These are phyloP conservation scores for Colletotrichum chlorophyti DNA, from an alignment of 2,329 filamentous ascomycete species.

Conservation along the genomic window DNA sequence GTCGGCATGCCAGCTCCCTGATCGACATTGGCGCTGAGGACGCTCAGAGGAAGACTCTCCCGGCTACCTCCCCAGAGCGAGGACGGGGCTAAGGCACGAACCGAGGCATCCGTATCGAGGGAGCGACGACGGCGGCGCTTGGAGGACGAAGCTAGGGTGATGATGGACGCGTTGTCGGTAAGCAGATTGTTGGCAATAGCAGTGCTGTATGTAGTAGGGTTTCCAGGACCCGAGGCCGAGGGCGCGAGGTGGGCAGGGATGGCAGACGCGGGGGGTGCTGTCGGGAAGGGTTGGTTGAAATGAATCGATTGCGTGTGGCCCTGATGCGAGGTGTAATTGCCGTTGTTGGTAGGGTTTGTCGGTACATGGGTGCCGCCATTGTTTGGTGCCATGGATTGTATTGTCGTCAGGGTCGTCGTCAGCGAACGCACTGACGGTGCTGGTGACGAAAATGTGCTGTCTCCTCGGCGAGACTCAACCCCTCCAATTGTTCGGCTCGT, in stretches of 20 bases:
- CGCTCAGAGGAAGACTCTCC: constrained; percentile 79
- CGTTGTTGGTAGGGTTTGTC: constrained; percentile 41
- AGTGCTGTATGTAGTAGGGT: constrained; percentile 76
- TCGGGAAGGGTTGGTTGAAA: constrained; percentile 71
- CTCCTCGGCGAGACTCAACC: constrained; percentile 70
- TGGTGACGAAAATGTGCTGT: constrained; percentile 82
- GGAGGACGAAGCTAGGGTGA: constrained; percentile 83
- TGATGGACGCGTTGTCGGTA: constrained; percentile 84
- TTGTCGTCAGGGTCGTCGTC: constrained; percentile 84
- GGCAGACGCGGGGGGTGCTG: constrained; percentile 70
- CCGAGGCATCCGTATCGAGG: constrained; percentile 85
- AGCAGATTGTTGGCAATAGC: constrained; percentile 83
- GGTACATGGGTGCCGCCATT: constrained; percentile 37
- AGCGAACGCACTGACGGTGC: constrained; percentile 82
- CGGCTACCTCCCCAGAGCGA: constrained; percentile 83
- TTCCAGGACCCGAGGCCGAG: constrained; percentile 46
- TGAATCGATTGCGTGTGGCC: constrained; percentile 57
- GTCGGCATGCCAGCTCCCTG: constrained; percentile 46
- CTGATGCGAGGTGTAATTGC: constrained; percentile 43
- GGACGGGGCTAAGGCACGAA: constrained; percentile 82
- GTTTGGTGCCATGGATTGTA: constrained; percentile 68
- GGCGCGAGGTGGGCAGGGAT: constrained; percentile 74
- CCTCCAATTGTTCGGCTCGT: constrained; percentile 76
- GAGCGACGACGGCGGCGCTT: constrained; percentile 79
- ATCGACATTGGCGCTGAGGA: constrained; percentile 76